Base-by-base conservation (phyloP, 169 alveolate genomes). In the Babesia ovata region DNA sequence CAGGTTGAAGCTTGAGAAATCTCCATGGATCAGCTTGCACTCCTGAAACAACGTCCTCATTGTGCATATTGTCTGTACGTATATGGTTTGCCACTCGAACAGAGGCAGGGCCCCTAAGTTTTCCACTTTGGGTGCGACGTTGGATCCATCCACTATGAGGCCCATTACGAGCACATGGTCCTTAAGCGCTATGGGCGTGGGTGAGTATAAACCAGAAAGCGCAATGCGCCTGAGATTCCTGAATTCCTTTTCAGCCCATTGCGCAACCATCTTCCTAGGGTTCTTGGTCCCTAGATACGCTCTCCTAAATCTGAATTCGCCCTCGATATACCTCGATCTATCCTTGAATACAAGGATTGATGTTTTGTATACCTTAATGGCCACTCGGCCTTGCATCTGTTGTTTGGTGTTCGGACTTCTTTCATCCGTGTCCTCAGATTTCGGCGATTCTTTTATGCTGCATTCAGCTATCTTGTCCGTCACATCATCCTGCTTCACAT, bases 231-330 rank as follows among this genome's bases (percentile, higher is more conserved):
- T 93, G 57, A 97, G 86, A 85, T 98, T 98, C 65, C 99, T 82
- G 61, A 95, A 92, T 86, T 98, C 99, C 93, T 98, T 98, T 92
- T 97, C 99, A 36, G 99, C 98, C 99, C 99, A 98, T 72, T 96
- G 97, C 53, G 95, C 93, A 2, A 98, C 99, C 99, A 98, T 98
- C 86, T 97, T 97, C 59, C 99, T 89, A 16, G 99, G 99, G 75
- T 98, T 98, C 61, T 97, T 91, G 46, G 91, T 89, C 56, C 86
- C 89, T 28, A 89, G 93, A 81, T 97, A 97, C 13, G 99, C 99
- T 66, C 95, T 92, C 85, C 99, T 94, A 84, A 97, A 98, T 70
- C 99, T 92, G 83, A 95, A 98, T 84, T 98, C 99, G 33, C 99
- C 99, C 61, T 95, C 97, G 19, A 98, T 98, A 84, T 98, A 98